Percentiles rank a stretch among this genome's conserved stretches.
Evolutionary conservation across 2,329 filamentous ascomycete genomes (phyloP).

Genomic region (Microcyclospora pomicola): DNA sequence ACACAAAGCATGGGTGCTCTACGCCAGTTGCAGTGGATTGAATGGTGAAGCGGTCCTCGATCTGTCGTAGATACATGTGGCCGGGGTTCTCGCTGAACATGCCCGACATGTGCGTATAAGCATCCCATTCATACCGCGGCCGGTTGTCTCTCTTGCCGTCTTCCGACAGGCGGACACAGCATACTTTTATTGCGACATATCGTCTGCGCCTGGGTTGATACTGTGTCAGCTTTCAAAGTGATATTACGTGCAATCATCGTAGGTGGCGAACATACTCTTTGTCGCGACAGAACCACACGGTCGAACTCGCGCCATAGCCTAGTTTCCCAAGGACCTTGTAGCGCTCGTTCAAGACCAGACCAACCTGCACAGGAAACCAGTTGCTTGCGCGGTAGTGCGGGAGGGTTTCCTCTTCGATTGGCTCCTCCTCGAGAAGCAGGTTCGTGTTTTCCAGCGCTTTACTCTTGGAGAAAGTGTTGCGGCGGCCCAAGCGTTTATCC

Average conservation of each 20-base stretch:
- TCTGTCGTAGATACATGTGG: not conserved
- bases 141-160: not conserved
- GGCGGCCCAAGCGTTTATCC: too few species aligned
- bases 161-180: not conserved
- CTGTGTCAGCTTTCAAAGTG: conserved; percentile 20
- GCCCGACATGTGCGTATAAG: not conserved
- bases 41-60: not conserved
- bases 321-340: conserved; percentile 32
- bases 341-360: conserved; percentile 20
- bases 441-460: not conserved
- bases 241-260: conserved; percentile 23
- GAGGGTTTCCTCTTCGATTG: conserved; percentile 19
- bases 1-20: not conserved
- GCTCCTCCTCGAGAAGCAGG: not conserved
- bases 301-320: conserved; percentile 29
- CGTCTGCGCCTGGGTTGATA: conserved; percentile 12
- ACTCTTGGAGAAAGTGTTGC: too few species aligned
- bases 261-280: conserved; percentile 11
- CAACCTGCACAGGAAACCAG: conserved; percentile 27
- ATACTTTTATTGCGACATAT: conserved; percentile 1
- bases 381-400: conserved; percentile 16
- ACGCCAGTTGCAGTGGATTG: conserved; percentile 1
- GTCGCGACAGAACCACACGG: conserved; percentile 31
- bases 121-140: conserved; percentile 1
- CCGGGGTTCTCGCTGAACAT: not conserved